Percentiles rank a stretch among this genome's conserved stretches.
These are phyloP conservation scores for Cyberlindnera euphorbiiphila DNA, from an alignment of 805 yeast genomes.

Conservation along the genomic window DNA sequence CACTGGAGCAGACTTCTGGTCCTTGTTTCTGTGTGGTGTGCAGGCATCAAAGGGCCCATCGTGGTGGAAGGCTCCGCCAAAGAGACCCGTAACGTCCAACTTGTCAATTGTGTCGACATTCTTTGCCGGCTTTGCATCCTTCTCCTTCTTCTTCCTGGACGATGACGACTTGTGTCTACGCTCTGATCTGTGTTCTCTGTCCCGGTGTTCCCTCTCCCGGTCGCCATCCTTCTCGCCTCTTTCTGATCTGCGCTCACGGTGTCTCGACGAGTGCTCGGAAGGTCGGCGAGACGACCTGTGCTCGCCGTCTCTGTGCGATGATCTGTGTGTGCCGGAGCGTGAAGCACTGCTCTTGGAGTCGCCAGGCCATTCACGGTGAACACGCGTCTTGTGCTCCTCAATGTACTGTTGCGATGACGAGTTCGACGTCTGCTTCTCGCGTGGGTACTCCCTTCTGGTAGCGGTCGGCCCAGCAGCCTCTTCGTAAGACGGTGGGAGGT, in stretches of 20 bases:
- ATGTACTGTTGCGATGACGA: slow-evolving; percentile 13
- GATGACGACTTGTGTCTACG: slow-evolving; percentile 8
- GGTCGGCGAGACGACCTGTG: slow-evolving; percentile 17
- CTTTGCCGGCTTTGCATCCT: slow-evolving; percentile 50
- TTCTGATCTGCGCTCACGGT: slow-evolving; percentile 15
- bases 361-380: slow-evolving; percentile 20
- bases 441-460: slow-evolving; percentile 44
- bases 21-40: slow-evolving; percentile 90
- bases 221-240: slow-evolving; percentile 2
- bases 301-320: slow-evolving; percentile 15
- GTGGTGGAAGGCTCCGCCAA: slow-evolving; percentile 94
- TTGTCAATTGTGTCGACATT: slow-evolving; percentile 93
- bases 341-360: slow-evolving; percentile 2
- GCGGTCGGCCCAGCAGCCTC: slow-evolving; percentile 57
- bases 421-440: slow-evolving; percentile 39
- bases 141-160: slow-evolving; percentile 27
- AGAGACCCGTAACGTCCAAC: slow-evolving; percentile 91
- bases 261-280: slow-evolving; percentile 9
- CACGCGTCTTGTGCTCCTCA: slow-evolving; percentile 18
- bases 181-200: slow-evolving; percentile 13
- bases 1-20: slow-evolving; percentile 78
- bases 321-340: slow-evolving; percentile 4
- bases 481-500: slow-evolving; percentile 64
- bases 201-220: slow-evolving; percentile 2
- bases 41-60: slow-evolving; percentile 99